Percentiles rank a stretch among this genome's conserved stretches.
Conservation (phyloP, 164 flowering plant genomes). For the Tetrastigma voinierianum region DNA sequence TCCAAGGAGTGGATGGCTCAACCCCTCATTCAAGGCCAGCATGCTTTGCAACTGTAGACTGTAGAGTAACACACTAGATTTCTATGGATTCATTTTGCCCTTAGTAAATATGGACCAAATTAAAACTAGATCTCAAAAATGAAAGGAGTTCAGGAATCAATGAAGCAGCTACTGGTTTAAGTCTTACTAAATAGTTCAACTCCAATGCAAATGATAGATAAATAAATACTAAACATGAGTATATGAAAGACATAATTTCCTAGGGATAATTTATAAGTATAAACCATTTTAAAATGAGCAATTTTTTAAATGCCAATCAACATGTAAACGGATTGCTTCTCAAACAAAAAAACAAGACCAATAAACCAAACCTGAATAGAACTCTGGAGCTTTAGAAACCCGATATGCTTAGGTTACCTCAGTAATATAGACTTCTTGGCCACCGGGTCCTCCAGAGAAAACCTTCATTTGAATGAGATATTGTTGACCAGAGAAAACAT, state of each 20-base stretch:
- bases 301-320: too few species aligned
- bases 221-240: neutral
- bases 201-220: neutral
- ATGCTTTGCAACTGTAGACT: too few species aligned
- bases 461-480: constrained; percentile 75
- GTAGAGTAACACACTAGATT: too few species aligned
- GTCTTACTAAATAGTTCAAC: too few species aligned
- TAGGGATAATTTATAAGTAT: neutral
- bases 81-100: too few species aligned
- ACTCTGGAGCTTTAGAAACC: neutral
- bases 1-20: neutral
- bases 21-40: neutral
- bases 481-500: constrained; percentile 57
- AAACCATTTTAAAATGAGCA: too few species aligned
- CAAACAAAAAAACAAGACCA: too few species aligned
- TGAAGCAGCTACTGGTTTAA: too few species aligned
- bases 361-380: neutral
- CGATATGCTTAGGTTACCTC: constrained; percentile 36
- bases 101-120: too few species aligned
- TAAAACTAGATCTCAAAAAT: too few species aligned
- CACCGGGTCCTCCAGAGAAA: constrained; percentile 53
- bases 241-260: neutral
- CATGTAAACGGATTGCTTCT: too few species aligned
- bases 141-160: too few species aligned
- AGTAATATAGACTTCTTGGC: constrained; percentile 68